Evolutionary conservation across 805 yeast genomes (phyloP).

Genomic region (Saturnispora zaruensis): DNA sequence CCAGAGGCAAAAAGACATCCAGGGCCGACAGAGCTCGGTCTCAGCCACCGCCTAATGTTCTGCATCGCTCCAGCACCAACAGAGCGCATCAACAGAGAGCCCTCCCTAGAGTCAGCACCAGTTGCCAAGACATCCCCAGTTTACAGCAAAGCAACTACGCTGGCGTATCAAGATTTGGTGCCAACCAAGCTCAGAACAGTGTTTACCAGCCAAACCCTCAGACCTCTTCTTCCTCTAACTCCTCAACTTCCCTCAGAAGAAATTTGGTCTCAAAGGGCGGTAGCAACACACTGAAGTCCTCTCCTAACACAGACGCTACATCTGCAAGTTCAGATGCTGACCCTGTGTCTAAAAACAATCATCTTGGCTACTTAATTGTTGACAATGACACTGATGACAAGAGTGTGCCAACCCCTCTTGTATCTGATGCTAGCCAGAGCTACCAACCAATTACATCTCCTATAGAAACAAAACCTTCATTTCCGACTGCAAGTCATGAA

Average conservation of each 20-base stretch:
- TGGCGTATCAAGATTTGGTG: not conserved
- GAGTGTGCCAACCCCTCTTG: not conserved
- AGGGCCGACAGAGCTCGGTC: not conserved
- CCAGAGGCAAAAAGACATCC: not conserved
- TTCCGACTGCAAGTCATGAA: not conserved
- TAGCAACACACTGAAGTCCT: not conserved
- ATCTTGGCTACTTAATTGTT: not conserved
- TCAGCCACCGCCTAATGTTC: not conserved
- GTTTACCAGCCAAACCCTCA: not conserved
- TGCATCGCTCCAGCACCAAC: not conserved
- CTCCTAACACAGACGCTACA: conserved; percentile 4
- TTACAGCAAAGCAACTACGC: not conserved
- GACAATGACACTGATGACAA: not conserved
- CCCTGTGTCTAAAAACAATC: not conserved
- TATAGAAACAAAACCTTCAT: not conserved
- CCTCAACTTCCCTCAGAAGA: conserved; percentile 1
- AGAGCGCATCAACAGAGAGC: not conserved
- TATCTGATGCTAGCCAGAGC: not conserved
- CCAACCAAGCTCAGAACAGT: not conserved
- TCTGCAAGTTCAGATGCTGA: not conserved
- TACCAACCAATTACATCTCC: not conserved
- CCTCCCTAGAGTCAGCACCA: not conserved
- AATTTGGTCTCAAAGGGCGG: not conserved
- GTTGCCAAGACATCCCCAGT: not conserved
- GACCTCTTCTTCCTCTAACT: conserved; percentile 5